These are phyloP conservation scores for Tetrapyrgos nigripes DNA, from an alignment of 1,284 basidiomycete genomes.

Conservation along the genomic window DNA sequence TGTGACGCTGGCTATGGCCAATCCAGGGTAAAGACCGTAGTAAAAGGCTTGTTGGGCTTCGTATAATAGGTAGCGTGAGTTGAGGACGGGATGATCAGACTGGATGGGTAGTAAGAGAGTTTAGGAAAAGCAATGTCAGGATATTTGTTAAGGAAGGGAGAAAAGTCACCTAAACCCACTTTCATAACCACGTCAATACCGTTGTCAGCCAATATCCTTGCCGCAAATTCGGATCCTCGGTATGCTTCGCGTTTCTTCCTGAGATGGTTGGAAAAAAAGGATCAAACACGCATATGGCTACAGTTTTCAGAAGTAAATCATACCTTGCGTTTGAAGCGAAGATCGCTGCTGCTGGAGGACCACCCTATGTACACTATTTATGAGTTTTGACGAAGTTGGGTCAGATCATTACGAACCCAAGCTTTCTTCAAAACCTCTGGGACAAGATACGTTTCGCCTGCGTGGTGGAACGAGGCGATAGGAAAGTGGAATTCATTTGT, in stretches of 20 bases:
- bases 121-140: not conserved
- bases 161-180: slow-evolving; percentile 31
- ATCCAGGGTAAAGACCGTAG: slow-evolving; percentile 55
- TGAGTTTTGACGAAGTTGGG: not conserved
- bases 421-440: slow-evolving; percentile 63
- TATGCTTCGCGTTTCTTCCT: slow-evolving; percentile 76
- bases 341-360: slow-evolving; percentile 59
- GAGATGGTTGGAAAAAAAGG: not conserved
- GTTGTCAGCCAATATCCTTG: slow-evolving; percentile 66
- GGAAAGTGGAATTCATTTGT: slow-evolving; percentile 72
- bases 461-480: slow-evolving; percentile 71
- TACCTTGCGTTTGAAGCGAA: slow-evolving; percentile 54
- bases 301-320: not conserved
- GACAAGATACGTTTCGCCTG: slow-evolving; percentile 68
- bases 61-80: slow-evolving; percentile 73
- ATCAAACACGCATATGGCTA: not conserved
- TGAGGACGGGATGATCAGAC: slow-evolving; percentile 65
- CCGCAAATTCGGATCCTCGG: slow-evolving; percentile 74
- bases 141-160: too few species aligned
- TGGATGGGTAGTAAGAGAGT: slow-evolving; percentile 24
- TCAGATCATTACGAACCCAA: slow-evolving; percentile 42
- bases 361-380: slow-evolving; percentile 32
- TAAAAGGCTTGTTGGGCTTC: slow-evolving; percentile 82
- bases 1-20: slow-evolving; percentile 68
- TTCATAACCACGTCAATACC: slow-evolving; percentile 70